A percentile compares a stretch with the other conserved stretches of the same genome.
Evolutionary conservation across 2,329 filamentous ascomycete genomes (phyloP).

Genomic region (Fusarium setosum): DNA sequence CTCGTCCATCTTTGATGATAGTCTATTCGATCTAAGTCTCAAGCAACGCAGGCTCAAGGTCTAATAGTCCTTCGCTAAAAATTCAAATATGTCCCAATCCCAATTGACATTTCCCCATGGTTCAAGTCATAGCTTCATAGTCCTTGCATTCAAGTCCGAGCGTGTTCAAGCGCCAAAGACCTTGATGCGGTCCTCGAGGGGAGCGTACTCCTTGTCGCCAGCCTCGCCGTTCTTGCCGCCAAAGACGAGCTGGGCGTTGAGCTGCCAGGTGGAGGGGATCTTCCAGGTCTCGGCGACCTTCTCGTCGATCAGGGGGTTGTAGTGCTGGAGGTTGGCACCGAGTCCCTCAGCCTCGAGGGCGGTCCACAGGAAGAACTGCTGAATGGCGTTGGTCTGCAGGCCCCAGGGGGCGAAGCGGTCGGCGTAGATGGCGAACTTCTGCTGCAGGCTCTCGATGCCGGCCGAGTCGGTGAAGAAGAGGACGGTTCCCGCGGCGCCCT

Average conservation of each 20-base stretch:
- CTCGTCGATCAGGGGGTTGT: conserved; percentile 86
- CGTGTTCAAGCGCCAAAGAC: conserved; percentile 64
- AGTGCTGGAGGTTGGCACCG: conserved; percentile 92
- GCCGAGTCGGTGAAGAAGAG: conserved; percentile 88
- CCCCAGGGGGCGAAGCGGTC: conserved; percentile 85
- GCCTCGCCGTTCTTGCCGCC: conserved; percentile 70
- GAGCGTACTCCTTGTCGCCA: conserved; percentile 72
- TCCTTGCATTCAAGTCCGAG: not conserved
- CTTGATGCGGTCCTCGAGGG: conserved; percentile 76
- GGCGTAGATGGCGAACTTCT: conserved; percentile 77
- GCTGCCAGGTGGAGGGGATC: conserved; percentile 77
- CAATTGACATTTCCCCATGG: conserved; percentile 8
- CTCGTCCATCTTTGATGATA: not conserved
- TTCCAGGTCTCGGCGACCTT: conserved; percentile 77
- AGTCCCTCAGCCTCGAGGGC: conserved; percentile 86
- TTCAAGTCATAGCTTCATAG: conserved; percentile 9
- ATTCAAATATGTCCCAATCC: conserved; percentile 7
- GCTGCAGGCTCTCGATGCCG: conserved; percentile 73
- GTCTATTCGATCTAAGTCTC: conserved; percentile 8
- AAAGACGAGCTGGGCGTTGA: conserved; percentile 88
- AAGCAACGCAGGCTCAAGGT: conserved; percentile 1
- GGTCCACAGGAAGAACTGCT: conserved; percentile 82
- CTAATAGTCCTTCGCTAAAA: conserved; percentile 24
- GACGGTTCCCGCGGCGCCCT: conserved; percentile 80
- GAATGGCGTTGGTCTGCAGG: conserved; percentile 81